Evolutionary conservation across 176 grass and related monocot genomes (phyloP), one percentile per base, ranked within the genome.

Genomic region (Oryza punctata): DNA sequence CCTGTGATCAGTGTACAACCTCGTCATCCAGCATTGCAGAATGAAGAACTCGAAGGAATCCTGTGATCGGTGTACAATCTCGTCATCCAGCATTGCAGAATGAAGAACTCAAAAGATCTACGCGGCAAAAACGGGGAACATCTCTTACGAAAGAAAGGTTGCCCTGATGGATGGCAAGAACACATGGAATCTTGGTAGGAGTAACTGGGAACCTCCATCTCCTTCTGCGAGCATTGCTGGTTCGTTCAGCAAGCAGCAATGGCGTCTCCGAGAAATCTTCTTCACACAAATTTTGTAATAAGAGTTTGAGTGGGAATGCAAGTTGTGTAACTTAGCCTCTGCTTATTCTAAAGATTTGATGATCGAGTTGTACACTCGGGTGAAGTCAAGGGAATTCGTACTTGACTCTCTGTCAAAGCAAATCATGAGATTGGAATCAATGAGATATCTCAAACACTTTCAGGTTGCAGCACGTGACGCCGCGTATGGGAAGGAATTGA

Each of bases 241-340:
- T 18, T 50, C 47, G 18, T 50, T 50, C 47, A 6, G 47, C 15
- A 15, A 47, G 37, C 59, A 27, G 80, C 25, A 63, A 49, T 69
- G 86, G 12, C 19, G 41, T 15, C n/a, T 10, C 15, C 45, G 7
- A 33, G 10, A 65, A 24, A 41, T 63, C 28, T 52, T 63, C 28
- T 64, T 69, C 64, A 65, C 76, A 82, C 52, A 80, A 69, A 57
- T 57, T n/a, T 70, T 49, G 77, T 19, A 85, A 89, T 85, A 85
- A 76, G 63, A 29, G 26, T 70, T 45, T 82, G 13, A 23, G 7
- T 35, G 5, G 28, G 29, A 59, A 76, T 76, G 29, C 70, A 68
- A 87, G 13, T 81, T 75, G 60, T 87, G 77, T 75, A 33, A 52
- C 11, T 50, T 40, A 52, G n/a, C n/a, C 11, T 69, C 69, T 30